Percentiles rank a stretch among this genome's conserved stretches.
Evolutionary conservation across 2,329 filamentous ascomycete genomes (phyloP).

Genomic region (Exophiala alcalophila): DNA sequence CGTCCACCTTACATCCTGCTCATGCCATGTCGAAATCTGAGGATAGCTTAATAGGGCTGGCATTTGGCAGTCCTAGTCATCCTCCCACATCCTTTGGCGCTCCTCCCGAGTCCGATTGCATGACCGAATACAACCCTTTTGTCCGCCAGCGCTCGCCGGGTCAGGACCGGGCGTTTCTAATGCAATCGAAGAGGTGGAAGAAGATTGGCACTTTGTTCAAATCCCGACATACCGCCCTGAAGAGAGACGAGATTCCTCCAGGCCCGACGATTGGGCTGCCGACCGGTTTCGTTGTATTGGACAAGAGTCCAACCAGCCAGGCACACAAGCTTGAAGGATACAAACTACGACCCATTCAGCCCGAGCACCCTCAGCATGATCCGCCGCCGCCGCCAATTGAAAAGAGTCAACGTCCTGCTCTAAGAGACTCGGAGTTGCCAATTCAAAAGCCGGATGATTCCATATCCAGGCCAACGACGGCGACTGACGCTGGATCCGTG

Average conservation of each 20-base stretch:
- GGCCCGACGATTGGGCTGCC: slow-evolving; percentile 23
- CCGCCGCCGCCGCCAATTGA: slow-evolving; percentile 8
- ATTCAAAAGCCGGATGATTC: slow-evolving; percentile 8
- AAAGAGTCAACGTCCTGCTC: slow-evolving; percentile 1
- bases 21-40: slow-evolving; percentile 28
- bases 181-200: slow-evolving; percentile 44
- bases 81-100: slow-evolving; percentile 19
- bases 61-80: slow-evolving; percentile 64
- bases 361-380: slow-evolving; percentile 5
- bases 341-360: slow-evolving; percentile 12
- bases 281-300: slow-evolving; percentile 20
- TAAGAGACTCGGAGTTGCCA: not conserved
- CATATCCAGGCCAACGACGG: slow-evolving; percentile 18
- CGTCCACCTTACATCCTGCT: slow-evolving; percentile 7
- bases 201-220: slow-evolving; percentile 47
- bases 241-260: slow-evolving; percentile 13
- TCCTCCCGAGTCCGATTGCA: slow-evolving; percentile 3
- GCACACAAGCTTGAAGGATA: slow-evolving; percentile 4
- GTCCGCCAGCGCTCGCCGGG: slow-evolving; percentile 9
- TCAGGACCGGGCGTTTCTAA: slow-evolving; percentile 15
- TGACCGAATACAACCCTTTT: slow-evolving; percentile 8
- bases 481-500: slow-evolving; percentile 12
- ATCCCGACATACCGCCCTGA: slow-evolving; percentile 29
- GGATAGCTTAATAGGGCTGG: slow-evolving; percentile 65
- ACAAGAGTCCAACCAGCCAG: slow-evolving; percentile 17